phyloP scores from a whole-genome alignment of 2,329 filamentous ascomycete genomes.

The Pseudocercospora fijiensis region DNA sequence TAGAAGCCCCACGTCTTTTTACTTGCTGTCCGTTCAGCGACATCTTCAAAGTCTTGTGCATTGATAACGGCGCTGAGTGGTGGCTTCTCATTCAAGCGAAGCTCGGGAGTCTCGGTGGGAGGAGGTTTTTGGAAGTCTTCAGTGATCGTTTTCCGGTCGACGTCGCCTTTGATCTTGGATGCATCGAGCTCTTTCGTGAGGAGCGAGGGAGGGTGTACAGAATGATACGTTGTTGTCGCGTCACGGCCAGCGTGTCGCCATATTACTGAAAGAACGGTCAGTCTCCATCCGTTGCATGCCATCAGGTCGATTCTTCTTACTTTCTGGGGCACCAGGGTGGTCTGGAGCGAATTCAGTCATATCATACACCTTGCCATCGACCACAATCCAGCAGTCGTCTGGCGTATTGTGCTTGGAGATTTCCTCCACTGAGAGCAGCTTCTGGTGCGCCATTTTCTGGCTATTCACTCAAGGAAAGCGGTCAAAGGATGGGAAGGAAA shows the following conservation, averaged over 20 bases:
- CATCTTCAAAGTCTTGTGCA: conserved; percentile 48
- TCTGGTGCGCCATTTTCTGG: conserved; percentile 19
- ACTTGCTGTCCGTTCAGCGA: conserved; percentile 40
- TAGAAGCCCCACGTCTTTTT: conserved; percentile 49
- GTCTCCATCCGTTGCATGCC: conserved; percentile 20
- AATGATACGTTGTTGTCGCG: conserved; percentile 54
- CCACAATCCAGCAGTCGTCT: conserved; percentile 61
- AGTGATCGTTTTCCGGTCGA: conserved; percentile 34
- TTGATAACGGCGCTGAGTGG: conserved; percentile 49
- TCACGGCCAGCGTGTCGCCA: conserved; percentile 54
- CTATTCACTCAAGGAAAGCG: not conserved
- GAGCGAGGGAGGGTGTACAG: conserved; percentile 51
- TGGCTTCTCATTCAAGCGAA: conserved; percentile 43
- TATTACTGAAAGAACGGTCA: conserved; percentile 42
- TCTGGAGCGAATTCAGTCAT: conserved; percentile 64
- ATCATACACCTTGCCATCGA: conserved; percentile 67
- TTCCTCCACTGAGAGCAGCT: conserved; percentile 29
- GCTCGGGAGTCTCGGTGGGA: conserved; percentile 33
- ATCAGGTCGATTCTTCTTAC: conserved; percentile 33
- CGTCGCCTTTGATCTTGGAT: conserved; percentile 41
- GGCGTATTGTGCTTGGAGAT: conserved; percentile 35
- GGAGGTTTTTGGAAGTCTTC: conserved; percentile 35
- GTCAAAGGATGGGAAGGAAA: not conserved
- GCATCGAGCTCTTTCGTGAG: conserved; percentile 45
- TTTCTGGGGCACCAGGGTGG: conserved; percentile 59